Conservation (phyloP, 176 grass and related monocot genomes). For the Tillandsia fasciculata region DNA sequence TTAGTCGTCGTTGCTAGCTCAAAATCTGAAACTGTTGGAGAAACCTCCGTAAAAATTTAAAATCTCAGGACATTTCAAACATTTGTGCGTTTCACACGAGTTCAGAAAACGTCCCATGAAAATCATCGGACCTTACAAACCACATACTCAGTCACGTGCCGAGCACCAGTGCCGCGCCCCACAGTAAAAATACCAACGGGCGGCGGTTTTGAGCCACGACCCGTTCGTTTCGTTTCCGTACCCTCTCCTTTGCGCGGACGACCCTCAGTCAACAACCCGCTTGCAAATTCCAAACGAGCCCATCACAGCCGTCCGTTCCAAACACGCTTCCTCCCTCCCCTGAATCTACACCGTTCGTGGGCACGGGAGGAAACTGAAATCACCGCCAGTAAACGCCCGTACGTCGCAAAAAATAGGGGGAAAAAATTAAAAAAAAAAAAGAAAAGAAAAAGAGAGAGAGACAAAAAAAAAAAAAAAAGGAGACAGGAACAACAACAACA, state of each 20-base stretch:
- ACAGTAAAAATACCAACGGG: no score
- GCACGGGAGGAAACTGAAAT: background rate
- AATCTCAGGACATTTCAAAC: no score
- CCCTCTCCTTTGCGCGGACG: background rate
- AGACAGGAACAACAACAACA: background rate
- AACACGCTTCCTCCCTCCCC: background rate
- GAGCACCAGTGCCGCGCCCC: no score
- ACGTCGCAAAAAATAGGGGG: background rate
- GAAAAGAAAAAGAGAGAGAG: background rate
- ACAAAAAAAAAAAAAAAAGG: slow-evolving; percentile 14
- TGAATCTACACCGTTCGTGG: background rate
- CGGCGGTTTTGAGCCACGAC: background rate
- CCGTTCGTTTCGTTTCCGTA: background rate
- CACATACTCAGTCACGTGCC: no score
- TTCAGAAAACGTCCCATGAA: no score
- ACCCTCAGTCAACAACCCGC: background rate
- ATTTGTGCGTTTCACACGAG: no score
- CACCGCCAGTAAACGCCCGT: background rate
- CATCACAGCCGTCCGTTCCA: background rate
- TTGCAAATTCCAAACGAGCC: background rate
- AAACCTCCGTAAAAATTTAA: no score
- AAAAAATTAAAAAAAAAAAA: background rate
- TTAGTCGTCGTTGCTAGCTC: no score
- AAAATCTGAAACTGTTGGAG: no score
- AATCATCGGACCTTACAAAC: no score